These are phyloP conservation scores for Colletotrichum sp. DNA, from an alignment of 2,329 filamentous ascomycete species.

Conservation along the genomic window DNA sequence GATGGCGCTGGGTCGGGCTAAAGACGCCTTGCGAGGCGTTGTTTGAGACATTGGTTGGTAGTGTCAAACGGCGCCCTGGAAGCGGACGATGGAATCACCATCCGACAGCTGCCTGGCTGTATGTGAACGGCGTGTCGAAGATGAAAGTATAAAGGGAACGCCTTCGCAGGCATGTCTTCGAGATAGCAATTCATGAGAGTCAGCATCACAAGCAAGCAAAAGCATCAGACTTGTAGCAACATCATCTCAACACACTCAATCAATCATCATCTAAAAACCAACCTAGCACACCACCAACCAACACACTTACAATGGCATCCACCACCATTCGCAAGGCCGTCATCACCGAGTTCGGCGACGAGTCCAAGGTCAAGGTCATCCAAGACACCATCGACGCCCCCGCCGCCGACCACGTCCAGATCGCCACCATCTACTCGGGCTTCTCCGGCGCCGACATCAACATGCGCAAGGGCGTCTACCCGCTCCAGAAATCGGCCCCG, in stretches of 20 bases:
- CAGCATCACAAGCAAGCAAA: not conserved
- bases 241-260: not conserved
- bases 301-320: not conserved
- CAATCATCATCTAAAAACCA: not conserved
- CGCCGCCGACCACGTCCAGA: constrained; percentile 47
- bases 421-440: constrained; percentile 51
- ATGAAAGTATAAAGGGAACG: fast-evolving
- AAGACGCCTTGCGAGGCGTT: not conserved
- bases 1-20: not conserved
- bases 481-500: constrained; percentile 47
- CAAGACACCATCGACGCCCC: constrained; percentile 41
- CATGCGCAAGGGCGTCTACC: constrained; percentile 55
- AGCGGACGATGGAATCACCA: not conserved
- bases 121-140: not conserved
- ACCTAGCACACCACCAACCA: not conserved
- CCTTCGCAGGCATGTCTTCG: not conserved
- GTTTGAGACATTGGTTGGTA: not conserved
- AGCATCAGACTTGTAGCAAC: not conserved
- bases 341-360: constrained; percentile 46
- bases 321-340: constrained; percentile 48
- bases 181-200: not conserved
- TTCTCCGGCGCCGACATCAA: constrained; percentile 54
- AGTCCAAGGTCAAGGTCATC: constrained; percentile 39
- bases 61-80: not conserved
- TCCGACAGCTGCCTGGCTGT: not conserved